Evolutionary conservation across 352 stramenopile species (phyloP), one percentile per base, ranked within the genome.

Genomic region (Pythium sp.): DNA sequence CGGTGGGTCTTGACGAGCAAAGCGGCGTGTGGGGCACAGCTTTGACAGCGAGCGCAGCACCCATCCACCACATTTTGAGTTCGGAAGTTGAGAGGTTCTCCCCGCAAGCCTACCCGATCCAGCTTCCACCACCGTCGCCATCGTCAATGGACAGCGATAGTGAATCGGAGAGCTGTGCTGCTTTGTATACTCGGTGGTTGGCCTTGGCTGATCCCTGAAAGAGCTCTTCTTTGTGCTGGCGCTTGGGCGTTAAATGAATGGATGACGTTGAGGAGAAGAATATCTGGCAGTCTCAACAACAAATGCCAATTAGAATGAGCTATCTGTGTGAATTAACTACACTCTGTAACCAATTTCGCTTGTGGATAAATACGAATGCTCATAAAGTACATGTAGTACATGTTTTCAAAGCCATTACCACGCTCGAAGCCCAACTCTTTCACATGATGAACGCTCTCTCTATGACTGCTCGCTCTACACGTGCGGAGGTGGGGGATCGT

Each of bases 31-130:
- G 54, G 54, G 54, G 54, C 1, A 7, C 26, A 15, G 36, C 15
- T 24, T 30, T 15, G 28, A 18, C 54, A 26, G 28, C 54, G 11
- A 24, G 14, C 4, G 24, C n/a, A 8, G 9, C 15, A 1, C 20
- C 14, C 7, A 24, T 12, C 9, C 15, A 4, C 7, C 18, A 34
- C 2, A 43, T 22, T 15, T 6, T 38, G 54, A 61, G 56, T 5
- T 22, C 32, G 8, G 30, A 43, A 7, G 54, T 7, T 22, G 26
- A 59, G 20, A 36, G 56, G 26, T 30, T 22, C 1, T 36, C 12
- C 8, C 38, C 32, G 20, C 56, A 46, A 47, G 56, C 20, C 9
- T 61, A 47, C 20, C 56, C 56, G 18, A 61, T 61, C 43, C 56
- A 47, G 32, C 32, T 61, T 3, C 30, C 56, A 20, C 18, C 30